phyloP scores from a whole-genome alignment of 768 basidiomycete genomes.

The Tricholoma flavovirens region DNA sequence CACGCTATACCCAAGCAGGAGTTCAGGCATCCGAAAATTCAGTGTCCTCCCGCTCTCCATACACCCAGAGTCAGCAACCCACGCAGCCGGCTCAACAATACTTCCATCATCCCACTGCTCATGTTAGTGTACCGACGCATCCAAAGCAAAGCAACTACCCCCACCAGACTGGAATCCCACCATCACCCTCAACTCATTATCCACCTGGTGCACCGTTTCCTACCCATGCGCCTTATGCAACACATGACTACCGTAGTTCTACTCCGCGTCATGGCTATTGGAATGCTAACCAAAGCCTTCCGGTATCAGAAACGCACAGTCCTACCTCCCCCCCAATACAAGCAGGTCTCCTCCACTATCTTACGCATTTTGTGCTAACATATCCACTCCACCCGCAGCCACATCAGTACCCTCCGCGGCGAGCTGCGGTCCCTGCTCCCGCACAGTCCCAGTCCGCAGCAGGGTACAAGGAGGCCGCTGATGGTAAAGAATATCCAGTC shows the following conservation, averaged over 20 bases:
- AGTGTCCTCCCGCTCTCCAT: conserved; percentile 4
- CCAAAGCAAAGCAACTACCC: not conserved
- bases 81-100: conserved; percentile 22
- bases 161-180: not conserved
- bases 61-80: conserved; percentile 18
- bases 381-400: conserved; percentile 11
- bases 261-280: conserved; percentile 27
- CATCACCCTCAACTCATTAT: not conserved
- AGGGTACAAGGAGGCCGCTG: not conserved
- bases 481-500: conserved; percentile 24
- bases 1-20: not conserved
- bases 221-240: not conserved
- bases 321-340: conserved; percentile 17
- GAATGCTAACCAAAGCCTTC: conserved; percentile 22
- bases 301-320: conserved; percentile 21
- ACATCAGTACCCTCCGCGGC: conserved; percentile 1
- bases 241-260: not conserved
- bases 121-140: not conserved
- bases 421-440: not conserved
- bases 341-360: conserved; percentile 9
- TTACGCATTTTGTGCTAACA: conserved; percentile 3
- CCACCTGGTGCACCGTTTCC: not conserved
- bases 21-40: not conserved
- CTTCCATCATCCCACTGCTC: not conserved
- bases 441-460: not conserved